A percentile compares a stretch with the other conserved stretches of the same genome.
These are phyloP conservation scores for Aspergillus luchuensis DNA, from an alignment of 2,329 filamentous ascomycete genomes.

Conservation along the genomic window DNA sequence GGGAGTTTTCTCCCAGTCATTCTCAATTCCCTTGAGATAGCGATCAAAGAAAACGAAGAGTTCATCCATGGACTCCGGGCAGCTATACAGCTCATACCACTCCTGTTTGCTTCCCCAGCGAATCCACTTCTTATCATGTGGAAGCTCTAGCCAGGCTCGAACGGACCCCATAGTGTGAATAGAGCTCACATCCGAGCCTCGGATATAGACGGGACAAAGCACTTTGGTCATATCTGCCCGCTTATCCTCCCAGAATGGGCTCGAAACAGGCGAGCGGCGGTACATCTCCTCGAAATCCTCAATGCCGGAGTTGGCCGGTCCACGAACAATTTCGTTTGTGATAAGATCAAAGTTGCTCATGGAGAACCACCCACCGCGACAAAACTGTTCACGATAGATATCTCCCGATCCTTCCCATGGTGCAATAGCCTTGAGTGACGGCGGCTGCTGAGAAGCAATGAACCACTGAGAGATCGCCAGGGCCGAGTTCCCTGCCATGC, in stretches of 20 bases:
- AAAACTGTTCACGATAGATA: constrained; percentile 51
- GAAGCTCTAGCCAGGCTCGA: constrained; percentile 43
- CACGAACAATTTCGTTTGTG: constrained; percentile 41
- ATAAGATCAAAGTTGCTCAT: constrained; percentile 49
- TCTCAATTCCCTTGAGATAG: constrained; percentile 48
- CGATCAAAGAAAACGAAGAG: constrained; percentile 50
- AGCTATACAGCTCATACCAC: constrained; percentile 49
- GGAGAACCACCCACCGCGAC: constrained; percentile 43
- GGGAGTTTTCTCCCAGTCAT: constrained; percentile 53
- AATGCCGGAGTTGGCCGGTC: constrained; percentile 30
- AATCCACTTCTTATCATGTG: constrained; percentile 49
- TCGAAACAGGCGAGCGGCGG: constrained; percentile 34
- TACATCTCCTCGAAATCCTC: constrained; percentile 50
- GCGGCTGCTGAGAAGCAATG: constrained; percentile 46
- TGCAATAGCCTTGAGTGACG: constrained; percentile 47
- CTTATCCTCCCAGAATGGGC: constrained; percentile 45
- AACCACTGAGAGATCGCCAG: constrained; percentile 49
- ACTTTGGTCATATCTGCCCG: constrained; percentile 40
- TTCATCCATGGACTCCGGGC: constrained; percentile 38
- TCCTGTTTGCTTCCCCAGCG: constrained; percentile 46
- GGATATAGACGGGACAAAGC: constrained; percentile 40
- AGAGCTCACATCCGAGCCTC: constrained; percentile 35
- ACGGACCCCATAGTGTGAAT: constrained; percentile 43
- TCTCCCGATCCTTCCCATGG: constrained; percentile 53
- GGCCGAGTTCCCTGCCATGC: constrained; percentile 49